A percentile compares a stretch with the other conserved stretches of the same genome.
Conservation (phyloP, 1,139 yeast genomes). For the Candida frijolesensis region DNA sequence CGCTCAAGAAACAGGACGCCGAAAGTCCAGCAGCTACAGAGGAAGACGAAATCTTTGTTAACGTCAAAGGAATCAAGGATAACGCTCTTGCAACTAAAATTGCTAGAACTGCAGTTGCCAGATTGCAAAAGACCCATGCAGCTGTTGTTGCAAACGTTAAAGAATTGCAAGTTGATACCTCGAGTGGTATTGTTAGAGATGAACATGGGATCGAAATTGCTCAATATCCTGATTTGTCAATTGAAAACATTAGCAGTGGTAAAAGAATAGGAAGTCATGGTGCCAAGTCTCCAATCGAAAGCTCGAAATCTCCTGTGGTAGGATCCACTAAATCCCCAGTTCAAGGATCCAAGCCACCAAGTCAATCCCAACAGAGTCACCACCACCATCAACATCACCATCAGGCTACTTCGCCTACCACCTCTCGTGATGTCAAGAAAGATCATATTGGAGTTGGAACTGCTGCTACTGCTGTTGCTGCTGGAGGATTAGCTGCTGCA, state of each 20-base stretch:
- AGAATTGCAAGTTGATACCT: slow-evolving; percentile 34
- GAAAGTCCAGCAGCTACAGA: slow-evolving; percentile 3
- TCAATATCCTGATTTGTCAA: slow-evolving; percentile 16
- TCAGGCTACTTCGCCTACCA: background rate
- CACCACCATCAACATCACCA: background rate
- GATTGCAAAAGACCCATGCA: slow-evolving; percentile 28
- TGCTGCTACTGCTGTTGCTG: slow-evolving; percentile 13
- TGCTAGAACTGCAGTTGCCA: slow-evolving; percentile 33
- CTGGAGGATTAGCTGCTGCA: slow-evolving; percentile 10
- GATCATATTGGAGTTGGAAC: slow-evolving; percentile 4
- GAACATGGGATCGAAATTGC: slow-evolving; percentile 26
- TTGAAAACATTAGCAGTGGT: slow-evolving; percentile 5
- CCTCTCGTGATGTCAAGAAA: background rate
- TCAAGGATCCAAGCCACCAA: background rate
- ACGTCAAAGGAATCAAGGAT: slow-evolving; percentile 34
- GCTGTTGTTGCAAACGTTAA: slow-evolving; percentile 26
- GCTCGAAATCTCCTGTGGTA: background rate
- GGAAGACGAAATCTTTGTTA: slow-evolving; percentile 24
- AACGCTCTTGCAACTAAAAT: slow-evolving; percentile 29
- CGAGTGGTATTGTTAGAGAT: slow-evolving; percentile 34
- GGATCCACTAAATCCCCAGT: background rate
- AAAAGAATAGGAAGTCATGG: background rate
- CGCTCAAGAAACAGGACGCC: slow-evolving; percentile 5
- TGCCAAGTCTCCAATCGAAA: background rate
- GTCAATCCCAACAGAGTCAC: background rate